Percentiles rank a stretch among this genome's conserved stretches.
phyloP scores from a whole-genome alignment of 2,329 filamentous ascomycete genomes.

The Pyricularia grisea region DNA sequence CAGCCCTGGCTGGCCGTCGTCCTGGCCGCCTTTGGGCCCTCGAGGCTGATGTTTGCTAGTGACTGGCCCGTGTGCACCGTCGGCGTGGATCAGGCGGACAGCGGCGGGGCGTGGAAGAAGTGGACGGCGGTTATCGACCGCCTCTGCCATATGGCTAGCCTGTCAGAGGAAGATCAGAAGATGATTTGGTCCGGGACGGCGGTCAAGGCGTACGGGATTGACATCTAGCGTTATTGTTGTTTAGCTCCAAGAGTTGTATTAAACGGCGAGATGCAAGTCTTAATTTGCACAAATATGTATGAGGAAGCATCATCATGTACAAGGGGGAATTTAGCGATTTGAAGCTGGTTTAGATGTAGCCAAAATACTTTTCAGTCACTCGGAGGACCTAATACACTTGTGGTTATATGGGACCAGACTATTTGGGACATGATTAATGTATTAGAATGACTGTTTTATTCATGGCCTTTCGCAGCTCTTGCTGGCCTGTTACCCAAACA shows the following conservation, averaged over 20 bases:
- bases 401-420: neutral
- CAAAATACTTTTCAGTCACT: neutral
- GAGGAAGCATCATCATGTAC: neutral
- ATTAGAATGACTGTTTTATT: neutral
- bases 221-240: conserved; percentile 5
- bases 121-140: conserved; percentile 66
- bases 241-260: neutral
- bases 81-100: conserved; percentile 28
- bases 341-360: neutral
- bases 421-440: neutral
- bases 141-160: conserved; percentile 52
- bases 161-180: conserved; percentile 51
- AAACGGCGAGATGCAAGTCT: neutral
- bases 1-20: conserved; percentile 65
- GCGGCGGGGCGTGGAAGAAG: conserved; percentile 53
- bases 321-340: neutral
- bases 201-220: conserved; percentile 56
- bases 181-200: conserved; percentile 68
- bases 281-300: neutral
- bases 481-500: neutral
- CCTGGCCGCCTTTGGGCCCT: conserved; percentile 61
- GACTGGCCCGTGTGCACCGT: conserved; percentile 91
- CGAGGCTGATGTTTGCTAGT: conserved; percentile 77
- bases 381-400: neutral
- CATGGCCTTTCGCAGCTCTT: neutral